Conservation (phyloP, 257 asterid genomes). For the Solanum chmielewskii region DNA sequence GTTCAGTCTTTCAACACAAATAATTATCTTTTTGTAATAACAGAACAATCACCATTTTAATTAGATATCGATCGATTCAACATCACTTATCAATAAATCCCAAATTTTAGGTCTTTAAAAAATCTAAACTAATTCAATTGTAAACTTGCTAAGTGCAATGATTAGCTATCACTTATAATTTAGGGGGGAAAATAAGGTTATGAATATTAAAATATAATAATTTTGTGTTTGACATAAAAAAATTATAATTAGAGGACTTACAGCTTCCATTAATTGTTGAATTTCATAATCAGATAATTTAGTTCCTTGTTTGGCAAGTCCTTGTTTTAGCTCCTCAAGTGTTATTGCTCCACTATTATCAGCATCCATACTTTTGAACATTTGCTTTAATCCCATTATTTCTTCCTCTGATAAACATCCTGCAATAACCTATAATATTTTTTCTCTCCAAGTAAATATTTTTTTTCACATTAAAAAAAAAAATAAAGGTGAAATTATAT, state of each 20-base stretch:
- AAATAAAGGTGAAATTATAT: neutral
- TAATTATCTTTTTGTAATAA: neutral
- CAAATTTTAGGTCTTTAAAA: neutral
- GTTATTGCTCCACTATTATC: conserved; percentile 69
- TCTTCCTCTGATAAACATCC: conserved; percentile 74
- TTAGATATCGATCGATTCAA: neutral
- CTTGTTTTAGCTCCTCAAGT: conserved; percentile 59
- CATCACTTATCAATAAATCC: neutral
- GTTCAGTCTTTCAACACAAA: neutral
- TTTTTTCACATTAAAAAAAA: neutral
- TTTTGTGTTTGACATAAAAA: neutral
- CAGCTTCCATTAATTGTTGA: conserved; percentile 67
- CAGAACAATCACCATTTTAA: neutral
- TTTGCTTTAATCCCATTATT: conserved; percentile 61
- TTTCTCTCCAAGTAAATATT: neutral
- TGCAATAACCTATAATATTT: conserved; percentile 40
- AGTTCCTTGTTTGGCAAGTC: conserved; percentile 60
- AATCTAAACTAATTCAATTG: neutral
- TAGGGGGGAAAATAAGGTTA: neutral
- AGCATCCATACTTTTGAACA: conserved; percentile 60
- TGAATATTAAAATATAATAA: neutral
- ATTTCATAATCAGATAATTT: conserved; percentile 54
- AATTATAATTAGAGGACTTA: conserved; percentile 12
- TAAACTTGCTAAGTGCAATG: neutral
- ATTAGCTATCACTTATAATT: neutral